Evolutionary conservation across 148 eudicot genomes (phyloP), one percentile per base, ranked within the genome.

Genomic region (Salicornia ramosissima): DNA sequence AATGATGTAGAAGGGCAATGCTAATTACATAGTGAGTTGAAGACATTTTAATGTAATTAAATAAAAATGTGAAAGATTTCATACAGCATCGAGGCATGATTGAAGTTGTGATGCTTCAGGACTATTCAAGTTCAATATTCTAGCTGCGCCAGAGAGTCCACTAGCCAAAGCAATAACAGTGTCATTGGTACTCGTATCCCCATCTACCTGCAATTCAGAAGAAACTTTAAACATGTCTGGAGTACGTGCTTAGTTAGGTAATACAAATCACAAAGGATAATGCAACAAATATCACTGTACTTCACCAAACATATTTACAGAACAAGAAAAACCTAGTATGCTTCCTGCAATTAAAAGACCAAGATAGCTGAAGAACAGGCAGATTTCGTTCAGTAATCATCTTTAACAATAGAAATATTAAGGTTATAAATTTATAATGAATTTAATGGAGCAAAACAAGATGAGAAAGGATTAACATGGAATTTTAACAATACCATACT

Each of bases 161-260:
- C 96, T 94, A 45, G 99, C 99, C 85, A 94, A 85, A 70, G 99
- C 99, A 80, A 94, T 88, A 21, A 94, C 97, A 59, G 97, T 83
- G 71, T 94, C 99, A 66, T 94, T 90, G 43, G 99, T 94, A 81
- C 97, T 94, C 19, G 89, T 86, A 83, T 94, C 99, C 72, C 99
- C 97, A 75, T 94, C 99, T 26, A 94, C 99, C 99, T 94, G 92
- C 73, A 84, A 62, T 58, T 55, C 66, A 68, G n/a, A n/a, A 25
- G 52, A 9, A 68, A 64, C 30, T 33, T 19, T 58, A 36, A 40
- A 77, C 47, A 40, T 40, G 34, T 25, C 46, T 57, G 67, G 64
- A 18, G 51, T 34, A 36, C 40, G 8, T 36, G 8, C 40, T 36
- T 36, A 58, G 13, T 36, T 36, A 58, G 13, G 56, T 19, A 50